Percentiles rank a stretch among this genome's conserved stretches.
Conservation (phyloP, 202 grass and related monocot species). For the Panicum hallii region DNA sequence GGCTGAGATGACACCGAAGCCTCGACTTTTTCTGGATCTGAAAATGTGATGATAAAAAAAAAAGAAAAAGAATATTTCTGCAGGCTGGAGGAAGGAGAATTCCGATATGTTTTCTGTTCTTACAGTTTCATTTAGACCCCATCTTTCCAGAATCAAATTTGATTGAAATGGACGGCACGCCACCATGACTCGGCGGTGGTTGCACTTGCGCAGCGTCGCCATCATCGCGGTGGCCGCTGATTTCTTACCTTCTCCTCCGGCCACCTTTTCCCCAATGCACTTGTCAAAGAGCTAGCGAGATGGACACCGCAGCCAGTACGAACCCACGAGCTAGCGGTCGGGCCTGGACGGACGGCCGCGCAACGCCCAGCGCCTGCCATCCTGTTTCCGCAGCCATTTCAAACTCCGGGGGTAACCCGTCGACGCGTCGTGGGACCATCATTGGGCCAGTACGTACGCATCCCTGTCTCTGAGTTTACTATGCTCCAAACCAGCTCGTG, state of each 20-base stretch:
- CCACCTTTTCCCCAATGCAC: not conserved
- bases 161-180: slow-evolving; percentile 43
- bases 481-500: not conserved
- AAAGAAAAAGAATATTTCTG: not conserved
- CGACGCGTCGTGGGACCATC: not conserved
- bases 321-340: slow-evolving; percentile 1
- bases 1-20: not conserved
- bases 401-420: not conserved
- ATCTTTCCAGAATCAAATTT: slow-evolving; percentile 1
- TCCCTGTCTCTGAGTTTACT: not conserved
- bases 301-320: not conserved
- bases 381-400: not conserved
- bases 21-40: slow-evolving; percentile 15
- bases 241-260: slow-evolving; percentile 33
- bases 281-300: not conserved
- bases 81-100: not conserved
- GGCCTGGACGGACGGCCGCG: slow-evolving; percentile 1
- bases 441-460: not conserved
- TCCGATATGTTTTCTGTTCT: slow-evolving; percentile 30
- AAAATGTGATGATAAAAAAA: not conserved
- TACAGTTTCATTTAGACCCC: slow-evolving; percentile 8
- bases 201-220: slow-evolving; percentile 16
- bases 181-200: slow-evolving; percentile 1
- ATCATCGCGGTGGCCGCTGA: slow-evolving; percentile 22
- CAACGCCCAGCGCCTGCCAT: not conserved